Base-by-base conservation (phyloP, 306 rosid species). In the Castanospermum australe region DNA sequence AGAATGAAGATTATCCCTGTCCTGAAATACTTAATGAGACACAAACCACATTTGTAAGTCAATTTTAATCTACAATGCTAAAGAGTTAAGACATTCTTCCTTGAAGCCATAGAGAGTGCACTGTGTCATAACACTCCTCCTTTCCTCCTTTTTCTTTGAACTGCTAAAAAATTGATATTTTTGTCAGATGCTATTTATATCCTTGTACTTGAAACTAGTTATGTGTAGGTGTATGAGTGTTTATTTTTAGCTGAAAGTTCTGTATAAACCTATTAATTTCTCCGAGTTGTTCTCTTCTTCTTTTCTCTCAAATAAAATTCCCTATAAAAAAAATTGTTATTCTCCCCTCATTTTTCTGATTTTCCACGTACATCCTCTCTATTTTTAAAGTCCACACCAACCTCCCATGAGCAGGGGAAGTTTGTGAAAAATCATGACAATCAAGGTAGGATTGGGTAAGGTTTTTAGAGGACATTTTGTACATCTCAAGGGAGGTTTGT, bases 401-500 rank as follows among this genome's bases (percentile, higher is more conserved):
- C 24, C 52, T 67, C 2, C 15, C 51, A 54, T 42, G 13, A 69
- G 6, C 39, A 55, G 28, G 39, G 69, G 6, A 55, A 67, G 73
- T 54, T 67, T 54, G 39, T 28, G 32, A 28, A 1, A 28, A 28
- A 28, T 28, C 1, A 1, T 28, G 32, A 28, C 32, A 28, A 28
- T 28, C 32, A 28, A 28, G 32, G 32, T 1, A 28, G 32, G 32
- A 28, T 28, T 28, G 32, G 1, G 32, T 28, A 6, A 13, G 52
- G 52, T 24, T 57, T 11, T 25, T 13, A 63, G 6, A 41, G 54
- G 1, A 51, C 42, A 18, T 48, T 76, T 76, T 47, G 50, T 35
- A 20, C 7, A 21, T 63, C 48, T 5, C 30, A 5, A 14, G 45
- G 59, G 85, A 75, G 83, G 89, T 88, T 78, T 42, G 48, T 56